A percentile compares a stretch with the other conserved stretches of the same genome.
These are phyloP conservation scores for Torulaspora gathmanii DNA, from an alignment of 805 yeast species.

Conservation along the genomic window DNA sequence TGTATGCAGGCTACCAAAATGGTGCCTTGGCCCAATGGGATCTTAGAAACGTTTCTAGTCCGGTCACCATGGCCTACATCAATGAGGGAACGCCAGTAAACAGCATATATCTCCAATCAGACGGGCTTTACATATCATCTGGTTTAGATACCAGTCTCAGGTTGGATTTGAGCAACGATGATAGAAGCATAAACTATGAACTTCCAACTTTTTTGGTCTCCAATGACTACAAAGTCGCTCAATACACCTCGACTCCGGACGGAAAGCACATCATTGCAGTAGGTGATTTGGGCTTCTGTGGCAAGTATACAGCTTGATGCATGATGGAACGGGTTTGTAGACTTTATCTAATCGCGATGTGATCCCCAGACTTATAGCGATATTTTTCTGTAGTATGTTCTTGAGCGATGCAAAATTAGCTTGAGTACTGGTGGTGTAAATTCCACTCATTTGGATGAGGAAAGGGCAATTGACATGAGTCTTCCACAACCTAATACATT, in stretches of 20 bases:
- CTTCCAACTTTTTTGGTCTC: conserved; percentile 22
- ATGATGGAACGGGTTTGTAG: neutral
- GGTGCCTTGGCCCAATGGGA: conserved; percentile 43
- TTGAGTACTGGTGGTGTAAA: too few relatives aligned
- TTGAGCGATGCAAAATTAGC: neutral
- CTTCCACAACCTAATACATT: neutral
- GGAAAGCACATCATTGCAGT: conserved; percentile 15
- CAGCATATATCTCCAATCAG: conserved; percentile 15
- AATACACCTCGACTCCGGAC: conserved; percentile 10
- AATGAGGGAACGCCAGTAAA: conserved; percentile 23
- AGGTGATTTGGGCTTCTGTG: conserved; percentile 23
- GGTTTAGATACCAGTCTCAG: conserved; percentile 28
- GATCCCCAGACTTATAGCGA: neutral
- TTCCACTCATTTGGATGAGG: too few relatives aligned
- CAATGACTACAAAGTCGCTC: conserved; percentile 19
- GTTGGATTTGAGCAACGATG: conserved; percentile 4
- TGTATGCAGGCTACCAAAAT: conserved; percentile 37
- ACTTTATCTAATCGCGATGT: neutral
- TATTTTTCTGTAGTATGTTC: neutral
- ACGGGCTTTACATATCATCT: conserved; percentile 35
- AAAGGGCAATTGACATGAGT: neutral
- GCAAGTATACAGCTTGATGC: conserved; percentile 7
- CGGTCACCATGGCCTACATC: conserved; percentile 14
- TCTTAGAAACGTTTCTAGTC: conserved; percentile 22
- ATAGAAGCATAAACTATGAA: neutral